These are phyloP conservation scores for Chrysoporthe austroafricana DNA, from an alignment of 2,329 filamentous ascomycete species.

Conservation along the genomic window DNA sequence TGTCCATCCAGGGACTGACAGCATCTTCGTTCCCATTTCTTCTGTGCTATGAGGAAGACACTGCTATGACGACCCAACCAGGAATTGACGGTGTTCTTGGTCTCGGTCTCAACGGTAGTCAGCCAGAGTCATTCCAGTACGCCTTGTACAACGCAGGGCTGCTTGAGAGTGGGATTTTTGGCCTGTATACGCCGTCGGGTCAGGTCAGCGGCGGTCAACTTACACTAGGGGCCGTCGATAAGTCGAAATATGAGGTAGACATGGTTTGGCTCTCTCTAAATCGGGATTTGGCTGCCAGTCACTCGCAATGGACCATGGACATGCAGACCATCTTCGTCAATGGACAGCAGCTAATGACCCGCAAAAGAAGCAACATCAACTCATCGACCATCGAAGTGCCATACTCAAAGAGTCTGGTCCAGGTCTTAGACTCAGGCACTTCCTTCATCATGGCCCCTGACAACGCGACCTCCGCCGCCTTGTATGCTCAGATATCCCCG, in stretches of 20 bases:
- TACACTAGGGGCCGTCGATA: slow-evolving; percentile 38
- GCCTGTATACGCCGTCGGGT: slow-evolving; percentile 34
- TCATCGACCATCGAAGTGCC: background rate
- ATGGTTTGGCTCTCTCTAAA: slow-evolving; percentile 33
- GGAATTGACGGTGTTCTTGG: slow-evolving; percentile 28
- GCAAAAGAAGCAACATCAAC: slow-evolving; percentile 22
- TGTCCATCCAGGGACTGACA: slow-evolving; percentile 16
- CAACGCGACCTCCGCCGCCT: slow-evolving; percentile 32
- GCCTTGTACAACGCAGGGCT: slow-evolving; percentile 34
- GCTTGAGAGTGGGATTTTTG: slow-evolving; percentile 35
- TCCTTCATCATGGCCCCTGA: slow-evolving; percentile 37
- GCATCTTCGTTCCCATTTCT: slow-evolving; percentile 12
- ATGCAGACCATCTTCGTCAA: slow-evolving; percentile 34
- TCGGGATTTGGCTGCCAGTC: slow-evolving; percentile 17
- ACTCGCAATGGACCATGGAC: slow-evolving; percentile 33
- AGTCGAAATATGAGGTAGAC: slow-evolving; percentile 33
- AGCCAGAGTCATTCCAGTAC: slow-evolving; percentile 33
- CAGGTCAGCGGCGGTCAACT: slow-evolving; percentile 33
- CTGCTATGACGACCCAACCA: slow-evolving; percentile 13
- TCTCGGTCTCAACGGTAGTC: slow-evolving; percentile 4
- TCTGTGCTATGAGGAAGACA: slow-evolving; percentile 22
- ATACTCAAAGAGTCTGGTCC: slow-evolving; percentile 25
- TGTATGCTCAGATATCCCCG: slow-evolving; percentile 37
- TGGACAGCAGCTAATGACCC: slow-evolving; percentile 26
- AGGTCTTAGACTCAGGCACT: slow-evolving; percentile 38